A percentile compares a stretch with the other conserved stretches of the same genome.
phyloP scores from a whole-genome alignment of 805 yeast species.

The Blastobotrys mokoenaii region DNA sequence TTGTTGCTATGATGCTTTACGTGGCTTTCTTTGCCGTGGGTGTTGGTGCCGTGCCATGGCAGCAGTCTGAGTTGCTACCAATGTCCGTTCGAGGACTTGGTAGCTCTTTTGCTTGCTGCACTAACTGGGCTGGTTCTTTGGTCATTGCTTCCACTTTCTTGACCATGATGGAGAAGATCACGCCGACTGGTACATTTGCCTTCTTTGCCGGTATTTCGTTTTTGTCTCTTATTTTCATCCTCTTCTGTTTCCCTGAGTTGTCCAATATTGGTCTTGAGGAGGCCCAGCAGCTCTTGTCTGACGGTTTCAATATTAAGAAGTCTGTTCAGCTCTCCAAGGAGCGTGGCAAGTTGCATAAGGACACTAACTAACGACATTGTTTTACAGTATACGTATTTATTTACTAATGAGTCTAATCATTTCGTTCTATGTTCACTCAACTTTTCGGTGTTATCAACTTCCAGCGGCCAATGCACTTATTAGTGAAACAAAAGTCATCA shows the following conservation, averaged over 20 bases:
- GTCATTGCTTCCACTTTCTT: conserved; percentile 85
- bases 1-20: conserved; percentile 73
- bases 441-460: too few species aligned
- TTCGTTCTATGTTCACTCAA: too few species aligned
- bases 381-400: too few species aligned
- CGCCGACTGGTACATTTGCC: conserved; percentile 86
- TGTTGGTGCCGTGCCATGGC: conserved; percentile 97
- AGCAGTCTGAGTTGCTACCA: conserved; percentile 89
- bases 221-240: conserved; percentile 8
- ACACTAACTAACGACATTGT: not conserved
- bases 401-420: too few species aligned
- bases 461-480: not conserved
- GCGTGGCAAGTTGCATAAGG: not conserved
- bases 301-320: conserved; percentile 13
- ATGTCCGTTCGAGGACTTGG: conserved; percentile 91
- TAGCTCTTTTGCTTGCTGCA: conserved; percentile 81
- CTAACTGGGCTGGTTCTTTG: conserved; percentile 93
- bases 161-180: conserved; percentile 85
- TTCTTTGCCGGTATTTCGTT: conserved; percentile 14
- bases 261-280: conserved; percentile 11
- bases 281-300: conserved; percentile 10
- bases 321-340: conserved; percentile 11
- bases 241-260: conserved; percentile 12
- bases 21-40: conserved; percentile 91
- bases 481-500: not conserved